A percentile compares a stretch with the other conserved stretches of the same genome.
These are phyloP conservation scores for Lupinus albus DNA, from an alignment of 306 rosid genomes.

Conservation along the genomic window DNA sequence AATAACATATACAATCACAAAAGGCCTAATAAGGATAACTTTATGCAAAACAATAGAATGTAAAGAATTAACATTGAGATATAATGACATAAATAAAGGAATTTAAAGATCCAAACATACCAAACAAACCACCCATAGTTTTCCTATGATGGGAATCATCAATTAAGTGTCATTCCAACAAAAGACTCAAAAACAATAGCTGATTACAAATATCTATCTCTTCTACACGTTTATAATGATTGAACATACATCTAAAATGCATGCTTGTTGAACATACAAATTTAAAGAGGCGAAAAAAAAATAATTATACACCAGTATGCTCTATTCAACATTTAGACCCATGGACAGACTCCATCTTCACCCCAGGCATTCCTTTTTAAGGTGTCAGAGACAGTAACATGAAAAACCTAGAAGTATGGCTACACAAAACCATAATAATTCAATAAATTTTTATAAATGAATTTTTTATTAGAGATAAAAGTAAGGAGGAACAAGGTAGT, in stretches of 20 bases:
- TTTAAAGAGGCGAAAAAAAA: neutral
- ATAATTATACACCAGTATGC: neutral
- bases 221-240: slow-evolving; percentile 2
- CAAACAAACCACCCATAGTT: slow-evolving; percentile 27
- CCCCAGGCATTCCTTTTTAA: neutral
- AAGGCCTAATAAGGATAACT: neutral
- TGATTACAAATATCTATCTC: neutral
- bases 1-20: slow-evolving; percentile 18
- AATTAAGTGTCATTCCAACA: slow-evolving; percentile 12
- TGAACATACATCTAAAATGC: neutral
- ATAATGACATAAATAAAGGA: slow-evolving; percentile 20
- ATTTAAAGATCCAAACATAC: slow-evolving; percentile 3
- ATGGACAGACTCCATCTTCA: neutral
- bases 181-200: neutral
- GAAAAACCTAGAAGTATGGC: neutral
- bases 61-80: slow-evolving; percentile 25
- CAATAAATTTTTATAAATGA: neutral
- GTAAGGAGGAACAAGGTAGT: neutral
- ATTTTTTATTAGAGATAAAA: neutral
- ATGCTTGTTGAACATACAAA: slow-evolving; percentile 13
- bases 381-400: neutral
- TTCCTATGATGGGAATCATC: slow-evolving; percentile 9
- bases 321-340: neutral
- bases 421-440: neutral
- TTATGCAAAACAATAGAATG: slow-evolving; percentile 31